A percentile compares a stretch with the other conserved stretches of the same genome.
phyloP scores from a whole-genome alignment of 208 protist genomes.

The Acanthamoeba royreba region DNA sequence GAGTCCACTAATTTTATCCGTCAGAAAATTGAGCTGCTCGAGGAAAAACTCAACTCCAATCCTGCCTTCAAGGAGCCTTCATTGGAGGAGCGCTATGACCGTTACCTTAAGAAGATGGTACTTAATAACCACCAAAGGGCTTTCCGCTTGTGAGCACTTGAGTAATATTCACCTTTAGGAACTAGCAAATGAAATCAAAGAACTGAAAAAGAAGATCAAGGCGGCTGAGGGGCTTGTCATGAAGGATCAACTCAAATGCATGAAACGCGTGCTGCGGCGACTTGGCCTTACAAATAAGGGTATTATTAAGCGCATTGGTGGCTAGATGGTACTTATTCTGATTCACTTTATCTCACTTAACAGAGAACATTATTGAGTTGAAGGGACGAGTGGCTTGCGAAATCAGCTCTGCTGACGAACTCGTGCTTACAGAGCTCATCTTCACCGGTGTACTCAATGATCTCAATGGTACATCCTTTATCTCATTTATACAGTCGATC shows the following conservation, averaged over 20 bases:
- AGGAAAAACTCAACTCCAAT: conserved; percentile 83
- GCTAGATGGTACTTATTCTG: neutral
- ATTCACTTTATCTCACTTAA: neutral
- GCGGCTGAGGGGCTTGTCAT: conserved; percentile 62
- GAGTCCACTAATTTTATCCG: neutral
- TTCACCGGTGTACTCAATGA: conserved; percentile 97
- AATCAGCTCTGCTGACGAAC: conserved; percentile 97
- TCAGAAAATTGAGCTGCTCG: conserved; percentile 85
- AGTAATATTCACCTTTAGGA: conserved; percentile 76
- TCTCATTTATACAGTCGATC: neutral
- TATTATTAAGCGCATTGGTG: neutral
- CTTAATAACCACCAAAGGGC: neutral
- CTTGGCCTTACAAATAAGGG: conserved; percentile 83
- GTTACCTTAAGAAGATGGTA: conserved; percentile 11
- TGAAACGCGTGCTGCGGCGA: conserved; percentile 94
- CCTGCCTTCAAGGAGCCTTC: conserved; percentile 74
- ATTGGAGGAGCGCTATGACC: neutral
- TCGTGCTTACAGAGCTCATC: conserved; percentile 97
- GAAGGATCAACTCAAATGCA: conserved; percentile 91
- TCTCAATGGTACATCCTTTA: conserved; percentile 36
- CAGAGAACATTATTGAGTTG: conserved; percentile 93
- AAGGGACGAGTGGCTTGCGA: conserved; percentile 97
- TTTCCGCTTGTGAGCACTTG: neutral
- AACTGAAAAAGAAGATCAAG: conserved; percentile 66
- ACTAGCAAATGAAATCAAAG: conserved; percentile 84